Evolutionary conservation across 2,329 filamentous ascomycete genomes (phyloP), one percentile per base, ranked within the genome.

Genomic region (Drechslerella coelobrocha): DNA sequence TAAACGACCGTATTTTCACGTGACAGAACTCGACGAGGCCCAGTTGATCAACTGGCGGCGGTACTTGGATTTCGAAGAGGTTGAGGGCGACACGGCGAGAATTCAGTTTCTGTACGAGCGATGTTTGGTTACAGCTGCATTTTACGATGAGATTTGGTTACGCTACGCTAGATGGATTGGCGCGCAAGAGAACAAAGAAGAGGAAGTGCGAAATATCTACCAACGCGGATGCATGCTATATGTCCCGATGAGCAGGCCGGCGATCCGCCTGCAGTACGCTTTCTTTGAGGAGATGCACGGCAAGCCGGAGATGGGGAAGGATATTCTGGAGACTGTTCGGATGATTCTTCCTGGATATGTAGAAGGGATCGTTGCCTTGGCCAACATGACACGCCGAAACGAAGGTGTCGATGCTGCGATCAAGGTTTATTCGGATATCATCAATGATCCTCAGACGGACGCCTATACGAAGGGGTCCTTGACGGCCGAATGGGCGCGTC

Each of bases 61-160:
- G 77, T 99, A 97, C 76, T 85, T 99, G 47, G 93, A 97, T 78
- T 97, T 95, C 75, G 94, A 99, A 78, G 94, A 99, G 80, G 81
- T 84, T 0, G 89, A 96, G 78, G 91, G 90, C 56, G 86, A 92
- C 73, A 91, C 87, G 74, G 80, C 83, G 12, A 86, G 94, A 68
- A 88, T 84, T 48, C 85, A 89, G 4, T 94, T 94, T 77, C 81
- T 99, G 29, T 97, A 99, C 78, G 94, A 99, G 81, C 88, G 94
- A 55, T 97, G 92, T 76, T 80, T 99, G 56, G 91, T 96, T 34
- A 93, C 91, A 0, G 95, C 91, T 76, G 93, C 94, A 14, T 89
- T 95, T 74, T 97, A 99, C 77, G 93, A 97, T 53, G 93, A 97
- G 77, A 96, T 97, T 79, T 99, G 94, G 94, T 87, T 96, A 76